Evolutionary conservation across 2,329 filamentous ascomycete genomes (phyloP), one percentile per base, ranked within the genome.

Genomic region (Colletotrichum orchidophilum): DNA sequence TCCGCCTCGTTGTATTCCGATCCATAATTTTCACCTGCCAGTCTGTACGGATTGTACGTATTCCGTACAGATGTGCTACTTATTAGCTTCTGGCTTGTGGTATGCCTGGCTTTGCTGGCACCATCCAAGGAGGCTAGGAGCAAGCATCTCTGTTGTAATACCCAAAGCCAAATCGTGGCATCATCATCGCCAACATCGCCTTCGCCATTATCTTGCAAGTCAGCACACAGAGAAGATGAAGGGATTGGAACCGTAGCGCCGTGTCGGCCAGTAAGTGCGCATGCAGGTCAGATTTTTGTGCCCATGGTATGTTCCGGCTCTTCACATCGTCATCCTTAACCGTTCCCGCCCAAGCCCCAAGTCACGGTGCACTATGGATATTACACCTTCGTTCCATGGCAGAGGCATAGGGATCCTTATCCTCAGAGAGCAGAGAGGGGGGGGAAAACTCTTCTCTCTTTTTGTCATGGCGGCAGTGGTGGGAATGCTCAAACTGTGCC

Each of bases 41-140:
- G 24, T 26, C 18, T 39, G 46, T 18, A 33, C 33, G 55, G 33
- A 24, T 42, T 15, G 55, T 12, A n/a, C 8, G 55, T 12, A n/a
- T 42, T 42, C 55, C 24, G 24, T 42, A 27, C 55, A 26, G 60
- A 54, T 66, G 49, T 66, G 33, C 46, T 50, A 54, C 60, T 66
- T 46, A 65, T 66, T 59, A 65, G 66, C 49, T 59, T 58, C 27
- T 59, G 13, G 21, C 62, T 15, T 39, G 55, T 62, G 49, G 31
- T 55, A 24, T 31, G n/a, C 42, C 27, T 4, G 29, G 29, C 42
- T 33, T 27, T 50, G n/a, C n/a, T 35, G 29, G 59, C 42, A 61
- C 49, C 13, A 52, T 61, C 59, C 39, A 18, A 46, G 15, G n/a
- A 46, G 35, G 39, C n/a, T n/a, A n/a, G 29, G 31, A 24, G 6